phyloP scores from a whole-genome alignment of 345 rosid genomes.

The Melastoma malabathricum region DNA sequence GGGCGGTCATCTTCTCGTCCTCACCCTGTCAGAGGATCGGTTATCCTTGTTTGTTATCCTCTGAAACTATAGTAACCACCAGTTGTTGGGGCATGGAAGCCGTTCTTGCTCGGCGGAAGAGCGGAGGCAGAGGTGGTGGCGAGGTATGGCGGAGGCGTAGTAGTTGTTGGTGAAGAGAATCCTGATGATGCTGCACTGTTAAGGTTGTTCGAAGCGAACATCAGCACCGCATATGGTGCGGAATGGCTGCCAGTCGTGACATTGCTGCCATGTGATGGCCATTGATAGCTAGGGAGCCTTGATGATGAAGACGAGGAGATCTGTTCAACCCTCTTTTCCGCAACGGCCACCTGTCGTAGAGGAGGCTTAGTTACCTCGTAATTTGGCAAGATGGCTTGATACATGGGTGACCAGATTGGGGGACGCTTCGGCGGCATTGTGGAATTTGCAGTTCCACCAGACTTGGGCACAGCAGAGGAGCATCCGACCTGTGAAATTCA shows the following conservation, averaged over 20 bases:
- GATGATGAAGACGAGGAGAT: conserved; percentile 2
- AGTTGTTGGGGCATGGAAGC: conserved; percentile 4
- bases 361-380: conserved; percentile 18
- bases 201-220: conserved; percentile 16
- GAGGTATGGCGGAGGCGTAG: conserved; percentile 17
- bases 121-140: conserved; percentile 10
- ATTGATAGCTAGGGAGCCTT: conserved; percentile 20
- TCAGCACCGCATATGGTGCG: conserved; percentile 11
- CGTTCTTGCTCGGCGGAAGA: conserved; percentile 3
- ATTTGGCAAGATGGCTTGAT: conserved; percentile 13
- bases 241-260: conserved; percentile 2
- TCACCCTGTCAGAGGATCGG: too few relatives aligned
- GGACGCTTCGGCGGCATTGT: conserved; percentile 12
- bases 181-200: conserved; percentile 97
- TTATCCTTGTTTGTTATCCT: neutral
- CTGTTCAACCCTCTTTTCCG: conserved; percentile 27
- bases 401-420: conserved; percentile 14
- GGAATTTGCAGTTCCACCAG: conserved; percentile 5
- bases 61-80: neutral
- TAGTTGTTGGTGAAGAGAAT: conserved; percentile 46
- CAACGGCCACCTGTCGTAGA: conserved; percentile 24
- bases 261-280: conserved; percentile 17
- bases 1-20: too few relatives aligned
- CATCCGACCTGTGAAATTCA: conserved; percentile 16
- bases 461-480: conserved; percentile 9